These are phyloP conservation scores for Ajuga chamaepitys DNA, from an alignment of 257 asterid genomes.

Conservation along the genomic window DNA sequence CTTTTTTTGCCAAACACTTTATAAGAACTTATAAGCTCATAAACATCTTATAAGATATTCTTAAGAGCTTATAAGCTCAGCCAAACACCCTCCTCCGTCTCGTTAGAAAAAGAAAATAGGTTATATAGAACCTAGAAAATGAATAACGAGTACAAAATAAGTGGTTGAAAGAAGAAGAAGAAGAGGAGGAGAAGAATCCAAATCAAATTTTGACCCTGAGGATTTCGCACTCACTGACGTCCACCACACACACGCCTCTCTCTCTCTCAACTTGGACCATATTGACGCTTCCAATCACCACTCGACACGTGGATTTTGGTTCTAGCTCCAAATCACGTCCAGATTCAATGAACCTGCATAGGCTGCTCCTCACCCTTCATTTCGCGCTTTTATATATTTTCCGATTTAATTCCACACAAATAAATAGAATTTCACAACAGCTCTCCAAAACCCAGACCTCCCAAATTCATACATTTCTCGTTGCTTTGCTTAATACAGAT, in stretches of 20 bases:
- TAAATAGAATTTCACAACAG: background rate
- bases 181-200: no score
- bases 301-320: conserved; percentile 24
- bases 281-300: conserved; percentile 16
- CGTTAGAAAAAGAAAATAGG: no score
- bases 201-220: conserved; percentile 10
- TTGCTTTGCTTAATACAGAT: background rate
- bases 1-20: no score
- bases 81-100: no score
- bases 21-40: no score
- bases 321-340: conserved; percentile 33
- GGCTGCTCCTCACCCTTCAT: conserved; percentile 14
- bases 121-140: no score
- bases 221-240: background rate
- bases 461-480: background rate
- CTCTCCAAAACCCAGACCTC: conserved; percentile 15
- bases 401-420: background rate
- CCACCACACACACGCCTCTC: conserved; percentile 16
- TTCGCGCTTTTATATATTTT: conserved; percentile 11
- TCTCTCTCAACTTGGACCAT: conserved; percentile 19
- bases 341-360: conserved; percentile 60
- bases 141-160: no score
- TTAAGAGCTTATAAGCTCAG: no score
- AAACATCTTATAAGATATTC: no score
- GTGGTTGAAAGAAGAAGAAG: no score